Evolutionary conservation across 2,329 filamentous ascomycete species (phyloP).

Genomic region (Byssochlamys sp.): DNA sequence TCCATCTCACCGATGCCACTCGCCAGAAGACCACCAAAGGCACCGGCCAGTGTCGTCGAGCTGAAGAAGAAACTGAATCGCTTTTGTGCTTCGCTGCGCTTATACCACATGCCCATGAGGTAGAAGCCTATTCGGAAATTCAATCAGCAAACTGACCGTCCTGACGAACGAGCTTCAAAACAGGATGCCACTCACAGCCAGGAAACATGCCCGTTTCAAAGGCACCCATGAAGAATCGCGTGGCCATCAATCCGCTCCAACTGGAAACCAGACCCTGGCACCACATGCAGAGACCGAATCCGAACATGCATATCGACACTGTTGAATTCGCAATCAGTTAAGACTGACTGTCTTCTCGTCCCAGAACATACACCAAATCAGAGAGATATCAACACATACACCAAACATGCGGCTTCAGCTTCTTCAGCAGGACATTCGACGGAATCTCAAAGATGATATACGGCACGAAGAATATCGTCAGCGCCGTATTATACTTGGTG

Average conservation of each 20-base stretch:
- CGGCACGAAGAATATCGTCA: slow-evolving; percentile 74
- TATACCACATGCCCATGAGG: slow-evolving; percentile 74
- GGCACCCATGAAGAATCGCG: slow-evolving; percentile 75
- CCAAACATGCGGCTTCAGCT: slow-evolving; percentile 58
- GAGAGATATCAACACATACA: slow-evolving; percentile 24
- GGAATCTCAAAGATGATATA: slow-evolving; percentile 60
- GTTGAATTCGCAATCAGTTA: background rate
- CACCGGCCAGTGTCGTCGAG: slow-evolving; percentile 53
- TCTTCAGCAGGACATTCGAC: slow-evolving; percentile 63
- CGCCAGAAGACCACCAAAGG: slow-evolving; percentile 54
- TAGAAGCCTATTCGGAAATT: slow-evolving; percentile 37
- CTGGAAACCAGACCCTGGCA: slow-evolving; percentile 69
- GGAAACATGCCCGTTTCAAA: slow-evolving; percentile 65
- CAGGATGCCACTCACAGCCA: slow-evolving; percentile 42
- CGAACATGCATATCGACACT: slow-evolving; percentile 71
- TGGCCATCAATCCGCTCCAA: slow-evolving; percentile 66
- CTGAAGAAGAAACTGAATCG: slow-evolving; percentile 91
- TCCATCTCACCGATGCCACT: slow-evolving; percentile 52
- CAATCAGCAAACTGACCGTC: background rate
- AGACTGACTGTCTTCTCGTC: background rate
- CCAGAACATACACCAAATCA: background rate
- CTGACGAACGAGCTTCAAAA: background rate
- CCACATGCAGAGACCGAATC: slow-evolving; percentile 66
- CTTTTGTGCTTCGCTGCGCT: slow-evolving; percentile 75
- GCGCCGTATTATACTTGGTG: slow-evolving; percentile 60